These are phyloP conservation scores for Acacia confusa DNA, from an alignment of 306 rosid genomes.

Conservation along the genomic window DNA sequence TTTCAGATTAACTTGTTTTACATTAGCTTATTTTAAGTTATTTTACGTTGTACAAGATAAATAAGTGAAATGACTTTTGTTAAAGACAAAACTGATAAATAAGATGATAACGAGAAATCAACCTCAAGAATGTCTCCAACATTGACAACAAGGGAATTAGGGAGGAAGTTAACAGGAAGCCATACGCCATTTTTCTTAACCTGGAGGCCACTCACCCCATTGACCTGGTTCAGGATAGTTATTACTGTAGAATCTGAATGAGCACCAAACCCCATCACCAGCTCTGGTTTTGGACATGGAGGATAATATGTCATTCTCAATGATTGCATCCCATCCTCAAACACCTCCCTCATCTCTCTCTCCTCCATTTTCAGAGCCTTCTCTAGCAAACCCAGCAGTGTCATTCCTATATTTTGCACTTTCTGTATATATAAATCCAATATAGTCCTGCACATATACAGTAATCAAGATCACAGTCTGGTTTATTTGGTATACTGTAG, in stretches of 20 bases:
- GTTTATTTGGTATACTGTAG: background rate
- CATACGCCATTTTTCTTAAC: slow-evolving; percentile 63
- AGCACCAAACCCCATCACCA: slow-evolving; percentile 50
- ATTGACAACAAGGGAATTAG: slow-evolving; percentile 54
- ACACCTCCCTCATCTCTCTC: slow-evolving; percentile 37
- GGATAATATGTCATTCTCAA: slow-evolving; percentile 71
- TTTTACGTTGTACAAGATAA: no score
- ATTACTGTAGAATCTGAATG: slow-evolving; percentile 61
- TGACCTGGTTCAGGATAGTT: slow-evolving; percentile 62
- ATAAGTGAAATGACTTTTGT: no score
- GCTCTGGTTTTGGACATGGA: slow-evolving; percentile 68
- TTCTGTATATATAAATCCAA: slow-evolving; percentile 52
- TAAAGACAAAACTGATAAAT: no score
- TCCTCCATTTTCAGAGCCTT: slow-evolving; percentile 44
- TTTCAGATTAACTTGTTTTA: background rate
- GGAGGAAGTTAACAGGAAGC: slow-evolving; percentile 45
- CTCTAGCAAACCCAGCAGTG: slow-evolving; percentile 39
- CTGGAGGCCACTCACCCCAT: slow-evolving; percentile 64
- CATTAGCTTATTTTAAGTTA: no score
- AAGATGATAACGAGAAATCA: background rate
- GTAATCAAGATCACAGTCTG: background rate
- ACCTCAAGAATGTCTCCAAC: slow-evolving; percentile 73
- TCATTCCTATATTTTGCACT: slow-evolving; percentile 40
- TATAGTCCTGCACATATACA: slow-evolving; percentile 32
- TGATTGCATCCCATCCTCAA: slow-evolving; percentile 59